Conservation (phyloP, 139 green algal species). For the Tetratostichococcus sp. region DNA sequence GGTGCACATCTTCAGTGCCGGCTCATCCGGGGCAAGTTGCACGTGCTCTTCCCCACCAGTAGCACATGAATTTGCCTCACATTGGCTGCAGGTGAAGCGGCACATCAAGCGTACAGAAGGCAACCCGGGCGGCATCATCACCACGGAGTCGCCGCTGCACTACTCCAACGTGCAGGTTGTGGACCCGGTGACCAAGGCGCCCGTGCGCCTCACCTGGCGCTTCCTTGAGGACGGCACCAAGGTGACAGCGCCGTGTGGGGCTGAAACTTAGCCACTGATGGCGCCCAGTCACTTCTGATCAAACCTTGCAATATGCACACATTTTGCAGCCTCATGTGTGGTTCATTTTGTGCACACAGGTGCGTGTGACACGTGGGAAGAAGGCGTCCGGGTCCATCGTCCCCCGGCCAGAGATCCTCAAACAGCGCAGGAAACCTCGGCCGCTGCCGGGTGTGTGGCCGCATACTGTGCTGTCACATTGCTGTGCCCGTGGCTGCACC, state of each 20-base stretch:
- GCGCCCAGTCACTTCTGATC: too few species aligned
- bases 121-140: constrained; percentile 58
- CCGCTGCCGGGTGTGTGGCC: background rate
- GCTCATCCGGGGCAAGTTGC: too few species aligned
- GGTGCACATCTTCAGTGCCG: too few species aligned
- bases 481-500: too few species aligned
- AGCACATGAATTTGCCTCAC: too few species aligned
- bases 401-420: constrained; percentile 49
- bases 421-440: constrained; percentile 30
- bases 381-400: constrained; percentile 49
- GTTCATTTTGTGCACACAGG: constrained; percentile 13
- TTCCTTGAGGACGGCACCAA: constrained; percentile 71
- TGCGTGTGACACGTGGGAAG: constrained; percentile 51
- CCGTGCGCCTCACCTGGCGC: constrained; percentile 45
- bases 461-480: too few species aligned
- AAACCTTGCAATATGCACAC: too few species aligned
- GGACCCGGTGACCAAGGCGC: constrained; percentile 60
- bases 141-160: constrained; percentile 60
- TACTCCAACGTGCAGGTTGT: constrained; percentile 78
- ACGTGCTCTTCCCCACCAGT: too few species aligned
- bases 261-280: too few species aligned
- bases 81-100: constrained; percentile 49
- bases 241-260: constrained; percentile 17
- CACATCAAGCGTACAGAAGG: constrained; percentile 49
- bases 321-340: too few species aligned